Evolutionary conservation across 176 grass and related monocot species (phyloP).

Genomic region (Musa acuminata): DNA sequence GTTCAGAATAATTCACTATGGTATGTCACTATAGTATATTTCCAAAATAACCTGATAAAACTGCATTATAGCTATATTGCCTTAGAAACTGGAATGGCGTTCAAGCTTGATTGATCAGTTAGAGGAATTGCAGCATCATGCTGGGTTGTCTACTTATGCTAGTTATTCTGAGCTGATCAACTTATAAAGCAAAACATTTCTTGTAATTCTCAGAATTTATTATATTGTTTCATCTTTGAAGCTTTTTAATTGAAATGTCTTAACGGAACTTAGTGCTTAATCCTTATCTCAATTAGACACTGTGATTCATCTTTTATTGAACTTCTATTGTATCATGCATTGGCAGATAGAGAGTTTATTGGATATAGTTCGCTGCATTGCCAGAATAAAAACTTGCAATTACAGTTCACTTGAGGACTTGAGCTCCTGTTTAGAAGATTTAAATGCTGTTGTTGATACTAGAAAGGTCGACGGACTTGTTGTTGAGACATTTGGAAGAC

Average conservation of each 20-base stretch:
- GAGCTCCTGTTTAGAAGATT: constrained; percentile 68
- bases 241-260: background rate
- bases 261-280: background rate
- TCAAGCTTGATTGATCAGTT: no score
- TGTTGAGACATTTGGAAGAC: constrained; percentile 86
- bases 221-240: background rate
- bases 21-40: no score
- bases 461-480: constrained; percentile 85
- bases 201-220: background rate
- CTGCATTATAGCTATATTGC: no score
- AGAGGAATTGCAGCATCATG: no score
- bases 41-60: no score
- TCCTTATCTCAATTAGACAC: background rate
- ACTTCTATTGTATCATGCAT: constrained; percentile 14
- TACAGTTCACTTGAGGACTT: constrained; percentile 75
- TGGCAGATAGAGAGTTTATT: constrained; percentile 60
- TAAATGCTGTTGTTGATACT: constrained; percentile 87
- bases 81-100: no score
- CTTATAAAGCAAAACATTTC: background rate
- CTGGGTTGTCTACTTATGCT: no score
- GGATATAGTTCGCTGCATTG: constrained; percentile 48
- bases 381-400: constrained; percentile 42
- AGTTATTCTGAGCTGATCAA: no score
- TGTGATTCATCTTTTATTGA: background rate
- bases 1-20: no score